These are phyloP conservation scores for Wickerhamiella shivajii DNA, from an alignment of 805 yeast species.

Conservation along the genomic window DNA sequence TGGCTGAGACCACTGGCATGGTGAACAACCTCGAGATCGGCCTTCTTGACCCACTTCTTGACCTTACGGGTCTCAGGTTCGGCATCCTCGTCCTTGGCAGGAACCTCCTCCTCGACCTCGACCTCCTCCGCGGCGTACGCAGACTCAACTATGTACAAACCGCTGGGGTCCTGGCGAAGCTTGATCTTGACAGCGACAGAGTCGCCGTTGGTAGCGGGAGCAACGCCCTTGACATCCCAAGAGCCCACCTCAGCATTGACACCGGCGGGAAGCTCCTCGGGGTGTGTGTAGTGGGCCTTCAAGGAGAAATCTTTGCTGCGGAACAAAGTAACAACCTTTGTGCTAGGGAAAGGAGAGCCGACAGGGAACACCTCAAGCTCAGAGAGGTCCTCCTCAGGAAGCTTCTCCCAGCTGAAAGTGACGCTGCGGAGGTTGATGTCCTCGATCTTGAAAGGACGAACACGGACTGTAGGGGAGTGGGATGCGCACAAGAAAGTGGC, in stretches of 20 bases:
- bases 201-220: conserved; percentile 44
- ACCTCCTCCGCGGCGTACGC: conserved; percentile 93
- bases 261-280: conserved; percentile 57
- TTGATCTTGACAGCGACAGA: conserved; percentile 77
- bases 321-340: conserved; percentile 88
- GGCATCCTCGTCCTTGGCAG: conserved; percentile 30
- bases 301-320: conserved; percentile 80
- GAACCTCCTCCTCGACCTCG: conserved; percentile 63
- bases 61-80: conserved; percentile 73
- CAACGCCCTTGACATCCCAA: conserved; percentile 81
- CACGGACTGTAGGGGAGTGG: conserved; percentile 97
- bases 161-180: conserved; percentile 94
- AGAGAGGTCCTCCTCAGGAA: conserved; percentile 75
- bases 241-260: conserved; percentile 50
- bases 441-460: conserved; percentile 96
- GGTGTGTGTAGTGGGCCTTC: conserved; percentile 73
- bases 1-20: conserved; percentile 43
- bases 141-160: conserved; percentile 82
- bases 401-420: conserved; percentile 88
- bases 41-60: conserved; percentile 87
- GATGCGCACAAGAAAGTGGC: conserved; percentile 98
- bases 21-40: conserved; percentile 49
- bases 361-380: conserved; percentile 94
- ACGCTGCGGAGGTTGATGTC: conserved; percentile 86
- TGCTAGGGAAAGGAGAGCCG: conserved; percentile 85